Evolutionary conservation across 2,329 filamentous ascomycete species (phyloP).

Genomic region (Ascomycota sp.): DNA sequence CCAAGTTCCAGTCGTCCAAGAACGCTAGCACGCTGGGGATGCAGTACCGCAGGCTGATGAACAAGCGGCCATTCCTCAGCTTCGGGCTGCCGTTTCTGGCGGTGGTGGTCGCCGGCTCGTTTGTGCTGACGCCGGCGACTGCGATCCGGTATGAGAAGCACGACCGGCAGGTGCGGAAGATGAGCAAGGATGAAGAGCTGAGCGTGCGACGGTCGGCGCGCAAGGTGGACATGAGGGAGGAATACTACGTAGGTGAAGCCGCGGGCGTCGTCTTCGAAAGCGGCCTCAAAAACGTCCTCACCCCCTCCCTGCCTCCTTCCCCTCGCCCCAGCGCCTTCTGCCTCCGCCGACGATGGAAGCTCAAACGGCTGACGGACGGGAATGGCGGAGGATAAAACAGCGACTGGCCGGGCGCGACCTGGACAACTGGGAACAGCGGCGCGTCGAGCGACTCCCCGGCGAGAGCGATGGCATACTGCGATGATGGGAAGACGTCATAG

Average conservation of each 20-base stretch:
- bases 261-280: too few relatives aligned
- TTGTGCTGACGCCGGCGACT: slow-evolving; percentile 84
- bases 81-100: slow-evolving; percentile 70
- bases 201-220: slow-evolving; percentile 51
- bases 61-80: slow-evolving; percentile 67
- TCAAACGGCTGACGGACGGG: background rate
- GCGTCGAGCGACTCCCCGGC: slow-evolving; percentile 72
- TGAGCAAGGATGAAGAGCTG: slow-evolving; percentile 73
- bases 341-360: background rate
- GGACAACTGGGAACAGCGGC: slow-evolving; percentile 92
- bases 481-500: slow-evolving; percentile 2
- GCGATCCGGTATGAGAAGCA: slow-evolving; percentile 86
- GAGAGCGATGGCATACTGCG: slow-evolving; percentile 70
- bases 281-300: too few relatives aligned
- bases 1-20: slow-evolving; percentile 48
- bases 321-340: background rate
- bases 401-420: slow-evolving; percentile 57
- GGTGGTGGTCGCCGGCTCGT: slow-evolving; percentile 42
- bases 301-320: background rate
- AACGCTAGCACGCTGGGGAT: slow-evolving; percentile 50
- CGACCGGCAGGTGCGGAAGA: slow-evolving; percentile 70
- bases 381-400: too few relatives aligned
- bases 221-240: slow-evolving; percentile 63
- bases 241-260: slow-evolving; percentile 55
- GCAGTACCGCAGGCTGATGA: slow-evolving; percentile 55